Evolutionary conservation across 1,284 basidiomycete genomes (phyloP), one percentile per base, ranked within the genome.

Genomic region (Ustilago vetiveriae): DNA sequence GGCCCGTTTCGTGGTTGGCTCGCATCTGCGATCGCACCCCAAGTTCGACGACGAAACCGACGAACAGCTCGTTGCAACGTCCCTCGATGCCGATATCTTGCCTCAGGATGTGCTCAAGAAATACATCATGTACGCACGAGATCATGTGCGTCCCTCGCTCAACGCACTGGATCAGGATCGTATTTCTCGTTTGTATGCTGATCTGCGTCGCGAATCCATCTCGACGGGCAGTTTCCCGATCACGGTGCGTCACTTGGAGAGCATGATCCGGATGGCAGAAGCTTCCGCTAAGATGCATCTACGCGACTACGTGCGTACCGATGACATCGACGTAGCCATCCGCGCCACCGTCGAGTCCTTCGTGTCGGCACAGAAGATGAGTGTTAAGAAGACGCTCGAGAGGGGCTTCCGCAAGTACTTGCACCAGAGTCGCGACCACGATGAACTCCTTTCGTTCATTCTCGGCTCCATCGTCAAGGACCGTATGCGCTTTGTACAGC

Each of bases 221-320:
- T 92, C 93, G 14, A 99, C 96, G 1, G 95, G 95, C 30, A 97
- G 93, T 19, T 97, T 92, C 85, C 95, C 95, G 4, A 97, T 99
- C 82, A 99, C 96, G 4, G 92, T 98, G 42, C 91, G 96, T 68
- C 96, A 98, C 81, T 84, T 99, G 62, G 96, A 99, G 84, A 94
- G 92, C 81, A 98, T 97, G 92, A 98, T 99, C 83, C 89, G 96
- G 39, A 98, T 98, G 96, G 88, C 93, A 2, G 95, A 99, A 83
- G 94, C 96, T 14, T 93, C 91, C 75, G 96, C 95, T 40, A 97
- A 97, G 86, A 98, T 99, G 95, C 90, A 94, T 58, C 85, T 99
- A 66, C 87, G 96, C 45, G 96, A 98, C 83, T 97, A 92, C 79
- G 96, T 98, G 42, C 88, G 96, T 35, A 86, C 89, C 13, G 96